Conservation (phyloP, 805 yeast species). For the Scheffersomyces amazonensis region DNA sequence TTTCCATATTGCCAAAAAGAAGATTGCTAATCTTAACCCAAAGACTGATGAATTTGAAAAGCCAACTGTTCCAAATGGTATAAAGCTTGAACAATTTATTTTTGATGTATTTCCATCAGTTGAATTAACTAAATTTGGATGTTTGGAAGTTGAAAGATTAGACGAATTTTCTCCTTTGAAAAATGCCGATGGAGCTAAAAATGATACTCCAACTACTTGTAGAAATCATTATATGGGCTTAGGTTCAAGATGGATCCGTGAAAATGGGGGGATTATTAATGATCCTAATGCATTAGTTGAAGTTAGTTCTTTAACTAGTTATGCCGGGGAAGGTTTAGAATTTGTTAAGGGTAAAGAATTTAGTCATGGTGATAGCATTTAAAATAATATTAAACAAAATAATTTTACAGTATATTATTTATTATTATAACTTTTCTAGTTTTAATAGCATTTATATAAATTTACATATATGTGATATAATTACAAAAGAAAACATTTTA, state of each 20-base stretch:
- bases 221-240: conserved; percentile 59
- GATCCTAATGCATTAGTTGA: conserved; percentile 56
- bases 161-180: conserved; percentile 93
- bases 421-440: too few species aligned
- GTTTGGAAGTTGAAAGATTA: conserved; percentile 82
- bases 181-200: conserved; percentile 78
- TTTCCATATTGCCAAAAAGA: conserved; percentile 93
- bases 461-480: too few species aligned
- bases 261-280: conserved; percentile 63
- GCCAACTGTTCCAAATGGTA: conserved; percentile 84
- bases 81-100: conserved; percentile 93
- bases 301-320: conserved; percentile 72
- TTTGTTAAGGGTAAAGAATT: conserved; percentile 46
- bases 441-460: too few species aligned
- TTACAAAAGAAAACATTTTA: too few species aligned
- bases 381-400: too few species aligned
- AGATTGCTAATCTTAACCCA: conserved; percentile 61
- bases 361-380: conserved; percentile 29
- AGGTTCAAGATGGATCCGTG: conserved; percentile 70
- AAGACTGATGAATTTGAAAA: conserved; percentile 44
- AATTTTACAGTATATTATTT: too few species aligned
- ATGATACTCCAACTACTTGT: conserved; percentile 85
- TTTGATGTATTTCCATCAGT: conserved; percentile 92
- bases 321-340: conserved; percentile 70
- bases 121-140: conserved; percentile 70